Evolutionary conservation across 1,139 yeast genomes (phyloP).

Genomic region (Debaryomycetaceae sp.): DNA sequence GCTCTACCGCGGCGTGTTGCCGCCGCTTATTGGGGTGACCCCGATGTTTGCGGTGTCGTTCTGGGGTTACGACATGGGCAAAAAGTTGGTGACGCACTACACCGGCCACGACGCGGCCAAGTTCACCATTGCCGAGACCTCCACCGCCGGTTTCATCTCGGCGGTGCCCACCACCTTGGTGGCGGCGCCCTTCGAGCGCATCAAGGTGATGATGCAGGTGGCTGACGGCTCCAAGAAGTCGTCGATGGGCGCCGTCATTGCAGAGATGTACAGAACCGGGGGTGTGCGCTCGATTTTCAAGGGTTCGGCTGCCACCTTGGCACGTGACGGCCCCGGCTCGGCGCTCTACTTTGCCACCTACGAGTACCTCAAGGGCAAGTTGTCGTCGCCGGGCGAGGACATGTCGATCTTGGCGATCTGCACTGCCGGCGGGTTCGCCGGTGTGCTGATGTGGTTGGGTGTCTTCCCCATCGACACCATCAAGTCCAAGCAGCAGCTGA

Average conservation of each 20-base stretch:
- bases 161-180: conserved; percentile 93
- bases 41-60: conserved; percentile 98
- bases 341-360: conserved; percentile 95
- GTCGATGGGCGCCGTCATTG: conserved; percentile 57
- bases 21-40: conserved; percentile 91
- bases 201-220: conserved; percentile 89
- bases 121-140: conserved; percentile 65
- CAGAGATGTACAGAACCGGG: conserved; percentile 71
- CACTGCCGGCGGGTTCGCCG: conserved; percentile 92
- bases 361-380: conserved; percentile 66
- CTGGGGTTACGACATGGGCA: conserved; percentile 97
- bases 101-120: conserved; percentile 38
- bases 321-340: conserved; percentile 98
- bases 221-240: conserved; percentile 53
- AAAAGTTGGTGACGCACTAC: conserved; percentile 54
- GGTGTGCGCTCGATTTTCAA: conserved; percentile 83
- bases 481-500: conserved; percentile 78
- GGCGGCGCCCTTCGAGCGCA: conserved; percentile 96
- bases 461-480: conserved; percentile 97
- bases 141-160: conserved; percentile 92
- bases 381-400: conserved; percentile 53
- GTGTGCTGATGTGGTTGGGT: conserved; percentile 94
- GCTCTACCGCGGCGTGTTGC: conserved; percentile 80
- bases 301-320: conserved; percentile 88
- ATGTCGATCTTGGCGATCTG: conserved; percentile 72